Evolutionary conservation across 495 filamentous ascomycete genomes (phyloP).

Genomic region (Penicillium diatomitis): DNA sequence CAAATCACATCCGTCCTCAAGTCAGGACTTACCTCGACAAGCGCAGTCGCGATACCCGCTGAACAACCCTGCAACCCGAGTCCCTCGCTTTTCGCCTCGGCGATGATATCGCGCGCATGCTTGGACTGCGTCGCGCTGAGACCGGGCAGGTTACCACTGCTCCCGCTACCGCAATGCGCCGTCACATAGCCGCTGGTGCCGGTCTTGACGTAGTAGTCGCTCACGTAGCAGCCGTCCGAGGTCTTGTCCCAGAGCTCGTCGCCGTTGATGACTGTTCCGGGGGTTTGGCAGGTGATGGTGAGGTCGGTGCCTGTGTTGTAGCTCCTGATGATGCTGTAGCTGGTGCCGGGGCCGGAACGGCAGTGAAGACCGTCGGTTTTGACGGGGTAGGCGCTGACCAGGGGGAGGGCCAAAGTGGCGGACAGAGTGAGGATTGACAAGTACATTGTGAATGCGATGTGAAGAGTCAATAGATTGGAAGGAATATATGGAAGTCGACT

Average conservation of each 20-base stretch:
- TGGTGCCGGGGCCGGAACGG: slow-evolving; percentile 11
- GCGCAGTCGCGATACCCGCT: slow-evolving; percentile 12
- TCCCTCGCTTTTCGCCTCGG: slow-evolving; percentile 7
- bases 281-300: slow-evolving; percentile 8
- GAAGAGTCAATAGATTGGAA: background rate
- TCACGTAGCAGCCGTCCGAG: slow-evolving; percentile 10
- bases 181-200: slow-evolving; percentile 1
- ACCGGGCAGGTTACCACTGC: slow-evolving; percentile 6
- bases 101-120: slow-evolving; percentile 10
- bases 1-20: background rate
- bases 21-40: slow-evolving; percentile 6
- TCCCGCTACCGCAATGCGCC: background rate
- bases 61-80: slow-evolving; percentile 10
- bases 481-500: background rate
- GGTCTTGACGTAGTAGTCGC: slow-evolving; percentile 9
- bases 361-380: slow-evolving; percentile 6
- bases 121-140: slow-evolving; percentile 10
- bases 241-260: slow-evolving; percentile 13
- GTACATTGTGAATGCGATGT: slow-evolving; percentile 2
- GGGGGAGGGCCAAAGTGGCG: background rate
- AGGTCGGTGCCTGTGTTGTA: slow-evolving; percentile 7
- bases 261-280: slow-evolving; percentile 8
- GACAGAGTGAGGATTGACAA: slow-evolving; percentile 5
- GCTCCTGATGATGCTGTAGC: slow-evolving; percentile 8
- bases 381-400: slow-evolving; percentile 5